Evolutionary conservation across 2,329 filamentous ascomycete genomes (phyloP).

Genomic region (Hymenoscyphus infarciens): DNA sequence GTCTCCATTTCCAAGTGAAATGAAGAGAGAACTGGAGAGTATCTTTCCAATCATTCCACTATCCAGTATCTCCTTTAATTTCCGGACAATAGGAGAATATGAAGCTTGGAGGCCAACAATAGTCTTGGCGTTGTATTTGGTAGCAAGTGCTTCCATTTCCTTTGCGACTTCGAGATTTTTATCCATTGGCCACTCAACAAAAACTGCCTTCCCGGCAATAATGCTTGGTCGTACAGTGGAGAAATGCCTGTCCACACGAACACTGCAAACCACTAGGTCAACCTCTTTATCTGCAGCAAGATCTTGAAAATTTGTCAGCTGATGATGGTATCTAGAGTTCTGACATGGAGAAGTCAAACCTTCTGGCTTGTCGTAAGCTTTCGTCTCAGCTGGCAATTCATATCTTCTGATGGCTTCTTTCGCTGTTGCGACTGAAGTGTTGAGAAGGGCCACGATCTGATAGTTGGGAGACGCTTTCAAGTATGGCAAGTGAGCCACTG

Average conservation of each 20-base stretch:
- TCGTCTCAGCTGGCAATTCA: conserved; percentile 40
- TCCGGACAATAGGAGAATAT: conserved; percentile 42
- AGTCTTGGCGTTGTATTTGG: conserved; percentile 36
- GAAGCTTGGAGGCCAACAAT: conserved; percentile 52
- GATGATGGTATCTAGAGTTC: conserved; percentile 1
- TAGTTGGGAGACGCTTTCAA: conserved; percentile 35
- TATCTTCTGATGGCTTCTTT: conserved; percentile 42
- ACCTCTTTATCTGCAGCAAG: conserved; percentile 48
- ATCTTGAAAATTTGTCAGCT: conserved; percentile 18
- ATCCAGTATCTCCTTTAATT: conserved; percentile 43
- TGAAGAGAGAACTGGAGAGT: conserved; percentile 37
- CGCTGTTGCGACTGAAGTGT: conserved; percentile 43
- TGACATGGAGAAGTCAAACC: conserved; percentile 8
- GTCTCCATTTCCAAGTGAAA: conserved; percentile 11
- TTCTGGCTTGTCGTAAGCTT: conserved; percentile 49
- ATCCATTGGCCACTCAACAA: conserved; percentile 57
- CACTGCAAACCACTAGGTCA: conserved; percentile 53
- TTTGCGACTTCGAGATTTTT: conserved; percentile 40
- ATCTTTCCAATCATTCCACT: conserved; percentile 49
- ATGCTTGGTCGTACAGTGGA: conserved; percentile 48
- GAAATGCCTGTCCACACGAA: conserved; percentile 53
- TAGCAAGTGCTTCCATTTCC: conserved; percentile 40
- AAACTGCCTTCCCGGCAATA: conserved; percentile 50
- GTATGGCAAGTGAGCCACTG: conserved; percentile 37
- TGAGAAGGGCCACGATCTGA: conserved; percentile 47